Conservation (phyloP, 2,329 filamentous ascomycete genomes). For the Fusarium mundagurra region DNA sequence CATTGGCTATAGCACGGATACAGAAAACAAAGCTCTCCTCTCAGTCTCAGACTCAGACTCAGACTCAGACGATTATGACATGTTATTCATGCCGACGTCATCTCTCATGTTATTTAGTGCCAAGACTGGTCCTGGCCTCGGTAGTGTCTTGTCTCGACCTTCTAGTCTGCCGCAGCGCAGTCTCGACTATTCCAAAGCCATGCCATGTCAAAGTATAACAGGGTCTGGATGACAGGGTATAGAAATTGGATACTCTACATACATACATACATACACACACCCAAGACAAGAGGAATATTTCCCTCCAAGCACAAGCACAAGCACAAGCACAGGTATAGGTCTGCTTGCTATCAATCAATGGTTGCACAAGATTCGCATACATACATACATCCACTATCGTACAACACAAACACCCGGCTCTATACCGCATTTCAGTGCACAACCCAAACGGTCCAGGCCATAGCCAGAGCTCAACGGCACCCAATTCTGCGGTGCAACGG, state of each 20-base stretch:
- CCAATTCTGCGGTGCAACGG: constrained; percentile 20
- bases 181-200: constrained; percentile 28
- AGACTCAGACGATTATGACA: background rate
- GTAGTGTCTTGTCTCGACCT: constrained; percentile 31
- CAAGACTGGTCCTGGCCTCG: constrained; percentile 22
- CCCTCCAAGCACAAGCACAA: background rate
- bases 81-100: constrained; percentile 23
- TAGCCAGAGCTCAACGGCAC: background rate
- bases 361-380: background rate
- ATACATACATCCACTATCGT: background rate
- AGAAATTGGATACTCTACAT: background rate
- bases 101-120: constrained; percentile 8
- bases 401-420: constrained; percentile 9
- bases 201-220: constrained; percentile 17
- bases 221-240: constrained; percentile 20
- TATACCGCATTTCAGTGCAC: constrained; percentile 5
- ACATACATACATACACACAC: too few relatives aligned
- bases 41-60: too few relatives aligned
- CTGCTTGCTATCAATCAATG: background rate
- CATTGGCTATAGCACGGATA: background rate
- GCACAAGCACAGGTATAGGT: background rate
- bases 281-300: background rate
- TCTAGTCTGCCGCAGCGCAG: constrained; percentile 22
- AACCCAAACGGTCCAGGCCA: constrained; percentile 17
- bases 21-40: background rate